Evolutionary conservation across 2,329 filamentous ascomycete species (phyloP), one percentile per base, ranked within the genome.

Genomic region (Ophiostoma tasmaniense): DNA sequence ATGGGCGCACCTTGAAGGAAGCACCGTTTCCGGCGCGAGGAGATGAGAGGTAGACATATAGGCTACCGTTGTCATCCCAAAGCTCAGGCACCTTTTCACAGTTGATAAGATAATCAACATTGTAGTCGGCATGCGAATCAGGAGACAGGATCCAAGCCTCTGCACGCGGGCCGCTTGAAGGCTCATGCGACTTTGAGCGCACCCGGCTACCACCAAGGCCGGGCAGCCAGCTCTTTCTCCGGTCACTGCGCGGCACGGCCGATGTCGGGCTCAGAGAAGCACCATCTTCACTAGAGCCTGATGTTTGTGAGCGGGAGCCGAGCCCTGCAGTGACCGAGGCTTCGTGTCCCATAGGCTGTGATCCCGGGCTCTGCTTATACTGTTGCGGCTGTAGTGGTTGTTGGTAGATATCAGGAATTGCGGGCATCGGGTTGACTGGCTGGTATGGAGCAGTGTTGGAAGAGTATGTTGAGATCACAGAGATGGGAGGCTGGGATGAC

Each of bases 1-100:
- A 82, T 37, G 83, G 81, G 45, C 81, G 81, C 7, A 89, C 82
- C 74, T 85, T 88, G 78, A 89, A 89, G 0, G 85, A 88, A 1
- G 87, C 83, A 0, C 84, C 84, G 10, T 76, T 77, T 11, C 82
- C 82, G 70, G 79, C 82, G 5, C 79, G 78, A 68, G 79, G 81
- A 0, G 86, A 81, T 69, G 84, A 84, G 3, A 90, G 77, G 73
- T 87, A 86, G 25, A 90, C 81, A 66, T 81, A 79, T 30, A 88
- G 81, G 71, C 83, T 83, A 52, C 85, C 87, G 67, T 76, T 78
- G 68, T 89, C 86, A 72, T 87, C 85, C 88, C 88, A 90, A 25
- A 90, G 77, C 75, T 90, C 88, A 1, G 87, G 85, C 3, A 89
- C 84, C 85, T 84, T 87, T 73, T 89, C 85, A 25, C 81, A 83